These are phyloP conservation scores for Acmispon strigosus DNA, from an alignment of 306 rosid species.

Conservation along the genomic window DNA sequence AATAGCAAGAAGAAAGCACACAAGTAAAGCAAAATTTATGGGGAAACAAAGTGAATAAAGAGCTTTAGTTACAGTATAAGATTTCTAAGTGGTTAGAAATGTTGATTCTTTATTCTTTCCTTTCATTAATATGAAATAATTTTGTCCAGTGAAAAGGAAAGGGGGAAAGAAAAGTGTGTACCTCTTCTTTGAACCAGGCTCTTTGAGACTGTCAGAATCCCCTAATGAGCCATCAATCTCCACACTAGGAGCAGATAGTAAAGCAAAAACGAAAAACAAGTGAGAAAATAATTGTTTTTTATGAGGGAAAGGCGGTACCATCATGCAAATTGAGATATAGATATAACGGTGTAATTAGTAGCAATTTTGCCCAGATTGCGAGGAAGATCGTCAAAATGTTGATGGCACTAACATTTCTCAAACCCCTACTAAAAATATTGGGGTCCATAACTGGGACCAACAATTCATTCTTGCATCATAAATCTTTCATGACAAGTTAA, in stretches of 20 bases:
- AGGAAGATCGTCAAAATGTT: background rate
- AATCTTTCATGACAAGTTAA: background rate
- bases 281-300: background rate
- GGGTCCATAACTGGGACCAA: background rate
- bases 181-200: slow-evolving; percentile 87
- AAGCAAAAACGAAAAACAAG: slow-evolving; percentile 9
- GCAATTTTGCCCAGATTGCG: background rate
- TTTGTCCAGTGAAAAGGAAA: background rate
- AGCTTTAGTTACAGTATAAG: background rate
- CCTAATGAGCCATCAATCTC: slow-evolving; percentile 76
- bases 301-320: too few species aligned
- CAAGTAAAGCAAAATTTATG: background rate
- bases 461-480: background rate
- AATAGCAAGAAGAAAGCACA: background rate
- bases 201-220: slow-evolving; percentile 65
- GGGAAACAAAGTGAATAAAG: background rate
- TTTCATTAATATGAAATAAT: background rate
- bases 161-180: slow-evolving; percentile 15
- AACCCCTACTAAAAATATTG: background rate
- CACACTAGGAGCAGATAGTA: slow-evolving; percentile 41
- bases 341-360: too few species aligned
- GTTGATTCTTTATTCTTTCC: background rate
- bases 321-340: too few species aligned
- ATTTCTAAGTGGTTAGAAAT: background rate
- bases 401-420: background rate